These are phyloP conservation scores for Dothistroma septosporum DNA, from an alignment of 2,329 filamentous ascomycete genomes.

Conservation along the genomic window DNA sequence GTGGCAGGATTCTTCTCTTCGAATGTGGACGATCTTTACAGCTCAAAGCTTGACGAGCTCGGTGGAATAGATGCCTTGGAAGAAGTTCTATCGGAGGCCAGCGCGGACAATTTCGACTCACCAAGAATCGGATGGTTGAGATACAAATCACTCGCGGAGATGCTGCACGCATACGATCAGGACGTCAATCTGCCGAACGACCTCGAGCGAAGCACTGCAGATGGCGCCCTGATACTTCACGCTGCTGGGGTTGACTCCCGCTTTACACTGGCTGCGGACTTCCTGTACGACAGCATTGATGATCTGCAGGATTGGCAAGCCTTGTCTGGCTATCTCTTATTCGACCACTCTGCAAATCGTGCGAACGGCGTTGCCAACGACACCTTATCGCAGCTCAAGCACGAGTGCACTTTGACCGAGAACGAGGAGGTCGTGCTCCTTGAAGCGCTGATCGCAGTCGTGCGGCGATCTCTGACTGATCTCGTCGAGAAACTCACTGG, in stretches of 20 bases:
- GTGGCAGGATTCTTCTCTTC: constrained; percentile 87
- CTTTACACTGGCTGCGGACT: constrained; percentile 80
- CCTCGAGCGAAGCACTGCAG: constrained; percentile 41
- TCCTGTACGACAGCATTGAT: constrained; percentile 74
- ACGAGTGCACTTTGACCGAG: constrained; percentile 66
- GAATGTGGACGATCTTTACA: constrained; percentile 76
- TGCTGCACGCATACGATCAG: constrained; percentile 74
- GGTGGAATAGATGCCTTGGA: constrained; percentile 73
- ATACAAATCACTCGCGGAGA: constrained; percentile 84
- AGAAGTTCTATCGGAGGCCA: constrained; percentile 68
- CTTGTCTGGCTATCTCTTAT: constrained; percentile 83
- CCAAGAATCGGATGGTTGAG: constrained; percentile 83
- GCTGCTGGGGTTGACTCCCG: constrained; percentile 69
- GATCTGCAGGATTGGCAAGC: constrained; percentile 85
- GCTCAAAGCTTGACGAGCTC: constrained; percentile 75
- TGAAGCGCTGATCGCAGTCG: constrained; percentile 78
- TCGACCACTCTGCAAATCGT: constrained; percentile 67
- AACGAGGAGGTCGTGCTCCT: constrained; percentile 80
- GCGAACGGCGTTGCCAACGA: constrained; percentile 56
- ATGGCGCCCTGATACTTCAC: constrained; percentile 49
- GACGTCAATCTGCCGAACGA: constrained; percentile 46
- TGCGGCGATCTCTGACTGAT: constrained; percentile 68
- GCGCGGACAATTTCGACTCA: constrained; percentile 57
- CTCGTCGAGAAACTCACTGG: constrained; percentile 58
- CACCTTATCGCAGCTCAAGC: constrained; percentile 61